Evolutionary conservation across 2,329 filamentous ascomycete species (phyloP), one percentile per base, ranked within the genome.

Genomic region (Zymoseptoria brevis): DNA sequence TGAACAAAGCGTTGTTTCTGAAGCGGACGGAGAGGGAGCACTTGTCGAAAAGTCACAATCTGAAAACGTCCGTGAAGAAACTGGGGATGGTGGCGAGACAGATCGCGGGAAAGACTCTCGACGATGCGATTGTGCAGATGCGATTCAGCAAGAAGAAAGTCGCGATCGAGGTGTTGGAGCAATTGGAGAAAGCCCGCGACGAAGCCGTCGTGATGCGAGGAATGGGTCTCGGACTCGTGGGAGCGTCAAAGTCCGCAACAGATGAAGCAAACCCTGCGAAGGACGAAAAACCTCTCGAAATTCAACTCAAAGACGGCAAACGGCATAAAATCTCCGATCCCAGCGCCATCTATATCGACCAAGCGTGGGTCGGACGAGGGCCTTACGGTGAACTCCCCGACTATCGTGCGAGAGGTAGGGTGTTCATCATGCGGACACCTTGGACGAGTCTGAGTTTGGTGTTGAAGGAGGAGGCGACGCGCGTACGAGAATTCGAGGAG

Each of bases 111-210:
- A 97, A 96, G 82, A 87, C 87, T n/a, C 80, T 99, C 62, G 90
- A 95, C 59, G 92, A 99, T 41, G 94, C 94, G 13, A 89, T 97
- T 66, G 77, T 89, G 57, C 94, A 99, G 80, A 96, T 99, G 90
- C 84, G 87, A 58, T 97, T 93, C 78, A 93, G 87, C 74, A 90
- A 90, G 80, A 99, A 99, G 83, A 93, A 91, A 78, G 88, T 88
- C 64, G 89, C 93, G 6, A 80, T 83, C 66, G 90, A 96, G 69
- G 84, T 97, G 26, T 79, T 83, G 66, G 86, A 85, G 70, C 89
- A 94, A 71, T 79, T 99, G 19, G 84, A 94, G 71, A 82, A 89
- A 68, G 92, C 93, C 1, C 84, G 87, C 59, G 89, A 96, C 71
- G 79, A 87, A 69, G 94, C 94, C 41, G 80, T 96, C 65, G 88